Percentiles rank a stretch among this genome's conserved stretches.
Evolutionary conservation across 495 filamentous ascomycete genomes (phyloP).

Genomic region (Emericellopsis terricola): DNA sequence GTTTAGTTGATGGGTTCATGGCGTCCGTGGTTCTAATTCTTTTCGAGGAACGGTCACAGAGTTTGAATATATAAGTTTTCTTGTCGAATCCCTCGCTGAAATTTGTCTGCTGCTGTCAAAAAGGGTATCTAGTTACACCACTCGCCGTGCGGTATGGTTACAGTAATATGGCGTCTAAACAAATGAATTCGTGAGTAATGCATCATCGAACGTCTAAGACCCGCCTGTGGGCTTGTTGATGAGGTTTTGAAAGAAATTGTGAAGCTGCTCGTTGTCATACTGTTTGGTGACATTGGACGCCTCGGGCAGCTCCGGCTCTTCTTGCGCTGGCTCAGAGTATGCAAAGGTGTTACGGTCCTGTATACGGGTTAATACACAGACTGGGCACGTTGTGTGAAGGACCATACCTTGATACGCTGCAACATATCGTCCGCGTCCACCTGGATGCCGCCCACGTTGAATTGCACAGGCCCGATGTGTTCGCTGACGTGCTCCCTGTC

Average conservation of each 20-base stretch:
- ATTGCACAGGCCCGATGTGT: conserved; percentile 88
- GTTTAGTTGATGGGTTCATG: too few relatives aligned
- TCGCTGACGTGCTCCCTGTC: conserved; percentile 52
- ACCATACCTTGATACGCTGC: conserved; percentile 61
- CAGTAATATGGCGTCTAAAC: too few relatives aligned
- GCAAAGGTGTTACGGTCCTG: conserved; percentile 30
- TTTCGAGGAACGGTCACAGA: too few relatives aligned
- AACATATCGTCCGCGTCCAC: conserved; percentile 94
- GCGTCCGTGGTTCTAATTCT: too few relatives aligned
- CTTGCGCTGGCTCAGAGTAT: conserved; percentile 14
- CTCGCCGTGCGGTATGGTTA: too few relatives aligned
- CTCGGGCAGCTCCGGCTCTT: conserved; percentile 12
- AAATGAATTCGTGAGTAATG: too few relatives aligned
- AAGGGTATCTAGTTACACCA: too few relatives aligned
- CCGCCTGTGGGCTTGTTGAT: too few relatives aligned
- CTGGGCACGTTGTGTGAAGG: background rate
- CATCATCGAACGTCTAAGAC: too few relatives aligned
- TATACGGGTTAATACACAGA: conserved; percentile 1
- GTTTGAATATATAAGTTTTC: too few relatives aligned
- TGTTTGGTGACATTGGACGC: conserved; percentile 13
- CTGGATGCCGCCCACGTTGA: conserved; percentile 94
- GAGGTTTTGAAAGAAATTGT: conserved; percentile 29
- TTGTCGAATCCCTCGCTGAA: too few relatives aligned
- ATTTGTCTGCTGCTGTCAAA: too few relatives aligned
- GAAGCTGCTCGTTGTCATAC: conserved; percentile 28